Base-by-base conservation (phyloP, 768 basidiomycete species). In the Termitomyces sp. region DNA sequence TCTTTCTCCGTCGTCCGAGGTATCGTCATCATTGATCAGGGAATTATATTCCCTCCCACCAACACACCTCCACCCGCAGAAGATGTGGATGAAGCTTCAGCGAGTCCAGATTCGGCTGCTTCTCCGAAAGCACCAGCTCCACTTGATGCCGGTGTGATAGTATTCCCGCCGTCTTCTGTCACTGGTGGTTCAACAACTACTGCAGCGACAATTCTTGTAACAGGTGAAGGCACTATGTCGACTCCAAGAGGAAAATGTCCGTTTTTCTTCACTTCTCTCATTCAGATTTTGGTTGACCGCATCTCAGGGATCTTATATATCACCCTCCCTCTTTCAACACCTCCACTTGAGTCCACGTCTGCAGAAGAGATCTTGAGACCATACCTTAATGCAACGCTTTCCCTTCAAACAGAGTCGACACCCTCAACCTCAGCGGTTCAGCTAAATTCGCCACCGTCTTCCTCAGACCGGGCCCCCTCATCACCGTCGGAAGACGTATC, bases 171-270 rank as follows among this genome's bases (percentile, higher is more conserved):
- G 1, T 77, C 75, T 1, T 82, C 85, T 0, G 67, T 91, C 8
- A 57, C 70, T 45, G 83, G 78, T 32, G 86, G 86, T 25, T 76
- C 79, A 2, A 72, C 72, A 5, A 76, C 76, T 1, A 76, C 77
- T 10, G 80, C 86, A 4, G 87, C 84, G 3, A 87, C 86, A 51
- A 85, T 81, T 1, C 72, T 95, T 38, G 75, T 90, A 25, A 83
- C 86, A 1, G 94, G 93, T 2, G 84, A 88, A 68, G 87, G 84
- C 9, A 87, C 87, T 14, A 77, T 92, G 76, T 86, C 89, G 5
- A 81, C 89, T 25, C 94, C 94, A 0, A 75, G 78, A 53, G 89
- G 85, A 2, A 87, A 86, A 80, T 90, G 91, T 89, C 67, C 67
- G 86, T 76, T 64, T 32, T 57, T 40, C 59, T 49, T 56, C 20